These are phyloP conservation scores for Rutstroemia sp. DNA, from an alignment of 2,329 filamentous ascomycete species.

Conservation along the genomic window DNA sequence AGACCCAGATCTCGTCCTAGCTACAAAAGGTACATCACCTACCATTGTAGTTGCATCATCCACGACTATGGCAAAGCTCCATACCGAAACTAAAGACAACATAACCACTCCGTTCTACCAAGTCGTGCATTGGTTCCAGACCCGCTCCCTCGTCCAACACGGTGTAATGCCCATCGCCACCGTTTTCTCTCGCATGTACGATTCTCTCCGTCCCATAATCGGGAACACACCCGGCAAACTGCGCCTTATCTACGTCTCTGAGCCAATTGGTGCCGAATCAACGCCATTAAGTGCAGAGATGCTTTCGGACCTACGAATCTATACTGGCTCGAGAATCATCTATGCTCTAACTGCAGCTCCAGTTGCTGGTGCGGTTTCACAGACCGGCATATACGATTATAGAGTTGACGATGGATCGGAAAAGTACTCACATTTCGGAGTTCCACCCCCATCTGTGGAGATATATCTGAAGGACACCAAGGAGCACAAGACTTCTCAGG, in stretches of 20 bases:
- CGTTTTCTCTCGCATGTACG: conserved; percentile 54
- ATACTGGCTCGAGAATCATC: conserved; percentile 70
- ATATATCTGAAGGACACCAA: conserved; percentile 61
- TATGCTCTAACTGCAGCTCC: conserved; percentile 77
- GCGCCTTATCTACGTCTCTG: conserved; percentile 73
- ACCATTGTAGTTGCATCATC: conserved; percentile 78
- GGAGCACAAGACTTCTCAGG: conserved; percentile 55
- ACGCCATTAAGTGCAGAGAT: conserved; percentile 60
- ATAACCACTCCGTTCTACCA: conserved; percentile 57
- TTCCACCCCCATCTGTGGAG: conserved; percentile 73
- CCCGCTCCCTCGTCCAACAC: conserved; percentile 57
- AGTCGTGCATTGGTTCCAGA: conserved; percentile 64
- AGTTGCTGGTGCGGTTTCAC: conserved; percentile 83
- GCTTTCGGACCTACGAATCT: conserved; percentile 74
- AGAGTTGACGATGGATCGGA: conserved; percentile 41
- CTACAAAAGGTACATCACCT: conserved; percentile 67
- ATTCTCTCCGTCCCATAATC: conserved; percentile 49
- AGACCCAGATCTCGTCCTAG: conserved; percentile 62
- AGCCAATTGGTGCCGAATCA: conserved; percentile 56
- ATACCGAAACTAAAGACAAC: conserved; percentile 52
- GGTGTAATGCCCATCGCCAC: conserved; percentile 68
- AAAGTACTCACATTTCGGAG: conserved; percentile 64
- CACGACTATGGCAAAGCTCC: conserved; percentile 60
- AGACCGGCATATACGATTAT: conserved; percentile 87
- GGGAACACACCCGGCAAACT: conserved; percentile 64